phyloP scores from a whole-genome alignment of 2,329 filamentous ascomycete genomes.

The Scedosporium apiospermum region DNA sequence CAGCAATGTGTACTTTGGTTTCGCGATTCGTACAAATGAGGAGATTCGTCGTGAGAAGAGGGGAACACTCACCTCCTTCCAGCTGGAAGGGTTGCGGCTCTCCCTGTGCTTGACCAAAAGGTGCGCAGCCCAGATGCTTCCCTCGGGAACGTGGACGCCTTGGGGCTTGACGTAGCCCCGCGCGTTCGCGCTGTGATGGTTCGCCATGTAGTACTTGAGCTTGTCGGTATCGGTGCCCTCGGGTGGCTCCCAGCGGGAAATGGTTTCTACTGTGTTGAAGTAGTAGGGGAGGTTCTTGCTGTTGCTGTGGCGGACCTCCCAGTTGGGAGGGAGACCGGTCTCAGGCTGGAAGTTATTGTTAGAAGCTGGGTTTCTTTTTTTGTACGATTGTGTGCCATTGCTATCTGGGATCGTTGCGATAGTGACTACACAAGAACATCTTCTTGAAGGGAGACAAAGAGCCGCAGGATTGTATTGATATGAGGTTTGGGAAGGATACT shows the following conservation, averaged over 20 bases:
- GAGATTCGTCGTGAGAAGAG: too few species aligned
- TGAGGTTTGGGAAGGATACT: not conserved
- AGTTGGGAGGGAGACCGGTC: constrained; percentile 72
- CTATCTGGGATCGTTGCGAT: too few species aligned
- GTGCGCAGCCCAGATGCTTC: constrained; percentile 90
- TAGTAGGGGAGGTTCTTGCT: constrained; percentile 99
- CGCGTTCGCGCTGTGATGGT: constrained; percentile 60
- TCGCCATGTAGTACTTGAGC: constrained; percentile 89
- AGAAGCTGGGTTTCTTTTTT: not conserved
- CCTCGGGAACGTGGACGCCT: constrained; percentile 41
- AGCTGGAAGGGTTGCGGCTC: constrained; percentile 82
- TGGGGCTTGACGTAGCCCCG: constrained; percentile 17
- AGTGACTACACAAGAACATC: too few species aligned
- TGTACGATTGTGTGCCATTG: too few species aligned
- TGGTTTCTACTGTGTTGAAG: constrained; percentile 80
- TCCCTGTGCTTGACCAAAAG: constrained; percentile 88
- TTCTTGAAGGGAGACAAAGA: not conserved
- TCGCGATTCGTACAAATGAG: too few species aligned
- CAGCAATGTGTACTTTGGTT: constrained; percentile 5
- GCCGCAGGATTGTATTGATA: not conserved
- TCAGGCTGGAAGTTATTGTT: constrained; percentile 27
- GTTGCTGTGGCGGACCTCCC: constrained; percentile 97
- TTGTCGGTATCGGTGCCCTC: constrained; percentile 79
- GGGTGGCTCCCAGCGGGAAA: constrained; percentile 93
- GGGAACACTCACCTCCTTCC: constrained; percentile 58